Percentiles rank a stretch among this genome's conserved stretches.
Conservation (phyloP, 1,139 yeast species). For the Debaryomycetaceae sp. region DNA sequence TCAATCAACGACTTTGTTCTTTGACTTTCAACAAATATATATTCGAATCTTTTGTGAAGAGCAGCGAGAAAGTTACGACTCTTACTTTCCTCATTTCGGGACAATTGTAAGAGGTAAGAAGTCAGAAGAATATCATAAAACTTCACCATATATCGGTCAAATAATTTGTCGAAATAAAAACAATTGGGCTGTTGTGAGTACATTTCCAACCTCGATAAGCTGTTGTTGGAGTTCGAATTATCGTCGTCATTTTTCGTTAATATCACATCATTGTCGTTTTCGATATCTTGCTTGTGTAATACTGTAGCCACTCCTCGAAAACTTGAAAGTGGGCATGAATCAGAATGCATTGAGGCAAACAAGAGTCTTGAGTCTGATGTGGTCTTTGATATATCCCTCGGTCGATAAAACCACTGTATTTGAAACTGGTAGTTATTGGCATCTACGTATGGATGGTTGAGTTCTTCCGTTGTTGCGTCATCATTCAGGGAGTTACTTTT, state of each 20-base stretch:
- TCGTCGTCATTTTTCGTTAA: not conserved
- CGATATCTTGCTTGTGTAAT: slow-evolving; percentile 63
- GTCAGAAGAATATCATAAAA: slow-evolving; percentile 67
- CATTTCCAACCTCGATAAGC: slow-evolving; percentile 31
- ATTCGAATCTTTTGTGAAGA: slow-evolving; percentile 65
- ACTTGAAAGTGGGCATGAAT: slow-evolving; percentile 72
- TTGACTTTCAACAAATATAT: slow-evolving; percentile 72
- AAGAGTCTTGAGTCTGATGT: slow-evolving; percentile 71
- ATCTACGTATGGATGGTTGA: slow-evolving; percentile 15
- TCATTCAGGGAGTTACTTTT: slow-evolving; percentile 17
- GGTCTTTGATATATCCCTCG: slow-evolving; percentile 73
- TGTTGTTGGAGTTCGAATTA: slow-evolving; percentile 1
- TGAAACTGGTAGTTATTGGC: slow-evolving; percentile 57
- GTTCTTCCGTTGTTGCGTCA: not conserved
- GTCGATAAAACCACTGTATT: slow-evolving; percentile 91
- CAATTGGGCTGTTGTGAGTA: slow-evolving; percentile 59
- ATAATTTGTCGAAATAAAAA: slow-evolving; percentile 83
- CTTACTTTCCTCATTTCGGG: slow-evolving; percentile 51
- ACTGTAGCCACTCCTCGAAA: slow-evolving; percentile 77
- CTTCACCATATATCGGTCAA: slow-evolving; percentile 81
- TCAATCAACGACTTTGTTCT: slow-evolving; percentile 61
- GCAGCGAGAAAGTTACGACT: slow-evolving; percentile 57
- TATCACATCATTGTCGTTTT: slow-evolving; percentile 26
- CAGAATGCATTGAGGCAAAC: slow-evolving; percentile 85
- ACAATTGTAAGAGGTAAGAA: slow-evolving; percentile 47